Evolutionary conservation across 176 grass and related monocot species (phyloP), one percentile per base, ranked within the genome.

Genomic region (Aegilops longissima): DNA sequence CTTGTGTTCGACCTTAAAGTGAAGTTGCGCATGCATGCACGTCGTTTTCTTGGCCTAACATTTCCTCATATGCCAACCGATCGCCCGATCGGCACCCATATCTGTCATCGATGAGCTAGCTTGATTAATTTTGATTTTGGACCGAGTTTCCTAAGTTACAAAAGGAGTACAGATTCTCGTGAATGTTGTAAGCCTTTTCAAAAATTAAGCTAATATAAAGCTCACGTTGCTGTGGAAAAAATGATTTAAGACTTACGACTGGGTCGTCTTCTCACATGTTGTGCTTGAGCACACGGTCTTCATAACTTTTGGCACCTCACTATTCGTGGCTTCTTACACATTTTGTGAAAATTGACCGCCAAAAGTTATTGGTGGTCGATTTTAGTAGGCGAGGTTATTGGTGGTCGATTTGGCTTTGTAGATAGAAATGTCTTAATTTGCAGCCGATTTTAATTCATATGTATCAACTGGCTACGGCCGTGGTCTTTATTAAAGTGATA

Each of bases 31-130:
- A 36, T 63, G 11, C 83, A 36, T 52, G 78, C 76, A 89, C 66
- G 30, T 80, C 61, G 36, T 36, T 76, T 76, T 86, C 82, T 70
- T 20, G n/a, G 20, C 67, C 82, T 84, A 84, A 80, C 2, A 2
- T 66, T 89, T 80, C 76, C 40, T 63, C 29, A 12, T 73, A 56
- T 77, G 72, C 25, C 51, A 80, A 20, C 73, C 16, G 8, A 61
- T 56, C 18, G 20, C 14, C 73, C 16, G 8, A 61, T 56, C 18
- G 20, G 18, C 20, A 59, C 18, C 56, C 20, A 21, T 59, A 59
- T 59, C 82, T 31, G n/a, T 35, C 54, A 51, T 51, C 1, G 21
- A 13, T 64, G 31, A 84, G 73, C 47, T 62, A 44, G 33, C 13
- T 59, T 59, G 6, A 20, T 61, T 76, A 77, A 77, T 9, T 58